phyloP scores from a whole-genome alignment of 2,329 filamentous ascomycete genomes.

The Beauveria pseudobassiana region DNA sequence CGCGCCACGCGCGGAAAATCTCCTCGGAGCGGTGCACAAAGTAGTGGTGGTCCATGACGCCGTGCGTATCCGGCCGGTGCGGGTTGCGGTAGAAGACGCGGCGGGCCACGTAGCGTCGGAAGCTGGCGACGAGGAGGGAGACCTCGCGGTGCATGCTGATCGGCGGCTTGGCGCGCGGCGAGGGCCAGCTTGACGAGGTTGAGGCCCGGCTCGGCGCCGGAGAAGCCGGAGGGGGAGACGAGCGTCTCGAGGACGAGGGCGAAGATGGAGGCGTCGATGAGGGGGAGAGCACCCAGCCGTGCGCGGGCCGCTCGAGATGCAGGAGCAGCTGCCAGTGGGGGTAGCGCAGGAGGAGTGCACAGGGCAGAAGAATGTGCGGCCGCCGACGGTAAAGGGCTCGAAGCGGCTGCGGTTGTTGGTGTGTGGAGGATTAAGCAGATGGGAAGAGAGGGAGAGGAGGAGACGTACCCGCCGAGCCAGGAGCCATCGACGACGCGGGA shows the following conservation, averaged over 20 bases:
- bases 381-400: constrained; percentile 9
- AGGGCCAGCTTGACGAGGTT: constrained; percentile 19
- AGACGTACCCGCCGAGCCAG: constrained; percentile 2
- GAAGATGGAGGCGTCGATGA: constrained; percentile 15
- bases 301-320: constrained; percentile 4
- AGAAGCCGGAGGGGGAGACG: constrained; percentile 13
- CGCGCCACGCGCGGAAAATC: constrained; percentile 18
- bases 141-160: constrained; percentile 16
- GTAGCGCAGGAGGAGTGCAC: constrained; percentile 5
- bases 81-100: constrained; percentile 20
- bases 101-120: constrained; percentile 17
- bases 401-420: background rate
- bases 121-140: constrained; percentile 14
- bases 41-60: constrained; percentile 12
- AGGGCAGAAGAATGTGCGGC: constrained; percentile 11
- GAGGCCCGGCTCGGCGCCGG: constrained; percentile 16
- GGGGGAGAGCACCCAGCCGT: constrained; percentile 10
- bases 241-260: constrained; percentile 17
- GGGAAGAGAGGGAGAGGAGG: background rate
- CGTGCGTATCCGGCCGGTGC: constrained; percentile 25
- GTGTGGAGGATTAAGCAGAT: background rate
- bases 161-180: constrained; percentile 13
- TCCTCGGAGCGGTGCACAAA: constrained; percentile 19
- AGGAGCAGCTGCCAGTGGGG: constrained; percentile 9
- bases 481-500: constrained; percentile 7